phyloP scores from a whole-genome alignment of 1,284 basidiomycete genomes.

The Tetrapyrgos nigripes region DNA sequence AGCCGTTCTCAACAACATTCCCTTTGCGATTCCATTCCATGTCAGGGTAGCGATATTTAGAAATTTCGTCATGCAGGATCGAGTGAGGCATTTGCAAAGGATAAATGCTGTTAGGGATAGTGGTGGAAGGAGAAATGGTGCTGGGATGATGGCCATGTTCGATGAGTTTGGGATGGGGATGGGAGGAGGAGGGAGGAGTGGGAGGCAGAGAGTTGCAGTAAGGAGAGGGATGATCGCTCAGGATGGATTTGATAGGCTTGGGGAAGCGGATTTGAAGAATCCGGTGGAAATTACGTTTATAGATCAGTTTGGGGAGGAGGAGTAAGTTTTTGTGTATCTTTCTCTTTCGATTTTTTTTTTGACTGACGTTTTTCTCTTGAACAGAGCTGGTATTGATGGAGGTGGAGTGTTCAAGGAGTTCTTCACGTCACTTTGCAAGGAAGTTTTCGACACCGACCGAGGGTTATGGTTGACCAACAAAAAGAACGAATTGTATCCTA shows the following conservation, averaged over 20 bases:
- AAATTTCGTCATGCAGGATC: constrained; percentile 63
- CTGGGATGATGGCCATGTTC: background rate
- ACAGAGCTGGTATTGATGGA: constrained; percentile 90
- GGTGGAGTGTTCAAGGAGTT: constrained; percentile 99
- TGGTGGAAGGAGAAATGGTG: background rate
- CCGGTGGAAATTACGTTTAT: constrained; percentile 89
- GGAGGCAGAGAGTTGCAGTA: constrained; percentile 64
- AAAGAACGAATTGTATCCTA: constrained; percentile 94
- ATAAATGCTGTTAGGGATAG: background rate
- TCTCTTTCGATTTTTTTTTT: constrained; percentile 11
- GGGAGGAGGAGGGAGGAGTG: constrained; percentile 24
- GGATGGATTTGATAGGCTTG: constrained; percentile 87
- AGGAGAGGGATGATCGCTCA: constrained; percentile 81
- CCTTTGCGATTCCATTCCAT: constrained; percentile 95
- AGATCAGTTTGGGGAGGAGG: constrained; percentile 87
- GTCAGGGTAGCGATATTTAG: constrained; percentile 91
- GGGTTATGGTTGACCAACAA: constrained; percentile 93
- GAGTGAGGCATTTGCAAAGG: constrained; percentile 2
- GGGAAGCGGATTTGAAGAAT: constrained; percentile 79
- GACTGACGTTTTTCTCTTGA: constrained; percentile 5
- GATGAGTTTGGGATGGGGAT: constrained; percentile 7
- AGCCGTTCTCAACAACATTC: constrained; percentile 94
- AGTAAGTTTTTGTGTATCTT: constrained; percentile 56
- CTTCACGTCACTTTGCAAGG: constrained; percentile 88
- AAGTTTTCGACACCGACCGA: constrained; percentile 94